phyloP scores from a whole-genome alignment of 2,329 filamentous ascomycete genomes.

The Biscogniauxia marginata region DNA sequence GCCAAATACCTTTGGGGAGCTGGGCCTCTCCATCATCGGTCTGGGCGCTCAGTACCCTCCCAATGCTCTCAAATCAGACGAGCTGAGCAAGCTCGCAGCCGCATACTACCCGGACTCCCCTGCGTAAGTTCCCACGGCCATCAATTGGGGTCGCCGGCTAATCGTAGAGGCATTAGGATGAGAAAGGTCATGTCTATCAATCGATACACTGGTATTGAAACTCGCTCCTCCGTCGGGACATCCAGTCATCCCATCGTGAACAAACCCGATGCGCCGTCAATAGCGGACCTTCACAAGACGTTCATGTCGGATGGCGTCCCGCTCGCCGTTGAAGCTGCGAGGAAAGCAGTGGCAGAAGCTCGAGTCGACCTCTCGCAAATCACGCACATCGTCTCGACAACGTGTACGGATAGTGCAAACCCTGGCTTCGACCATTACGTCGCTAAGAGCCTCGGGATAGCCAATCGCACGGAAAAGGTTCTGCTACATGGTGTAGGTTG shows the following conservation, averaged over 20 bases:
- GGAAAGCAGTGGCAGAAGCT: conserved; percentile 56
- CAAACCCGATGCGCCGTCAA: conserved; percentile 49
- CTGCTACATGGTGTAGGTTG: conserved; percentile 67
- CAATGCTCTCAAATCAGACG: conserved; percentile 47
- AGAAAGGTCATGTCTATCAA: conserved; percentile 63
- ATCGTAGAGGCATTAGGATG: conserved; percentile 45
- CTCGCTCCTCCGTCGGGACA: conserved; percentile 60
- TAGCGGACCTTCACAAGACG: conserved; percentile 52
- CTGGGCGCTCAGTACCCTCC: conserved; percentile 61
- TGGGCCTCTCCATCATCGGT: conserved; percentile 61
- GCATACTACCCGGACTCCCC: conserved; percentile 59
- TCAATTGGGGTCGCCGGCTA: not conserved
- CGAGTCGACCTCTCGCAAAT: conserved; percentile 51
- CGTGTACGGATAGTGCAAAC: conserved; percentile 68
- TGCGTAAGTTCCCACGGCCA: conserved; percentile 46
- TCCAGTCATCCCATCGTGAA: conserved; percentile 63
- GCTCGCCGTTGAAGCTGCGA: conserved; percentile 53
- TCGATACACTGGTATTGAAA: conserved; percentile 62
- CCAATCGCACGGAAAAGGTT: conserved; percentile 60
- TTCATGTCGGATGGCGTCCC: conserved; percentile 59
- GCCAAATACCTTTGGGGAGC: conserved; percentile 43
- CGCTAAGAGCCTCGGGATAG: conserved; percentile 55
- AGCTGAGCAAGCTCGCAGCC: conserved; percentile 51
- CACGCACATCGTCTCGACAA: conserved; percentile 66
- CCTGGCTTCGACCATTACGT: conserved; percentile 68